Conservation (phyloP, 2,329 filamentous ascomycete genomes). For the Epichloe sylvatica region DNA sequence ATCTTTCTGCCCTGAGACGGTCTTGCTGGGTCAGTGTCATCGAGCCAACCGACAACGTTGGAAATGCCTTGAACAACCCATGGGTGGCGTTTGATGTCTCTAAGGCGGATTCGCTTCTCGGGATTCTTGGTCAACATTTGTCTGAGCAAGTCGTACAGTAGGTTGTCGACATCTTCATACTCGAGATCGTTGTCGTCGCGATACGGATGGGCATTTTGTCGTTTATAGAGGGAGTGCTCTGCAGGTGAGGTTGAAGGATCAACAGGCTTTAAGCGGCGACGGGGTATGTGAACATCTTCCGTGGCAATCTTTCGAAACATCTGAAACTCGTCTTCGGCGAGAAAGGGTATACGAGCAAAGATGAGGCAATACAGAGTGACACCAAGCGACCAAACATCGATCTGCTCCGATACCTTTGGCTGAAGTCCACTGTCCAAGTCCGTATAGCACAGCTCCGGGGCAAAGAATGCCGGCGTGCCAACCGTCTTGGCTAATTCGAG, state of each 20-base stretch:
- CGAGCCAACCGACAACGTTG: slow-evolving; percentile 71
- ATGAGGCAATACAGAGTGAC: slow-evolving; percentile 94
- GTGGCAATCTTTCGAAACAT: slow-evolving; percentile 88
- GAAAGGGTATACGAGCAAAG: slow-evolving; percentile 84
- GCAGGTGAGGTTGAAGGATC: slow-evolving; percentile 44
- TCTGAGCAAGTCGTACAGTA: slow-evolving; percentile 62
- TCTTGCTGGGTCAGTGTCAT: slow-evolving; percentile 76
- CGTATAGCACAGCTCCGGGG: slow-evolving; percentile 87
- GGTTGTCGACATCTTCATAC: slow-evolving; percentile 75
- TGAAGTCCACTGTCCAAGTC: slow-evolving; percentile 55
- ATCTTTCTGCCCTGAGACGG: slow-evolving; percentile 72
- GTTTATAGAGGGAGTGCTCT: slow-evolving; percentile 40
- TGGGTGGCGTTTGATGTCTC: slow-evolving; percentile 84
- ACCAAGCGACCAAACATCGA: slow-evolving; percentile 94
- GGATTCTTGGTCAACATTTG: slow-evolving; percentile 83
- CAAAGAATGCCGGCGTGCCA: slow-evolving; percentile 93
- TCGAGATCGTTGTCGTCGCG: slow-evolving; percentile 63
- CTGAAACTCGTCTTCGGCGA: slow-evolving; percentile 80
- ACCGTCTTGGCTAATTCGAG: slow-evolving; percentile 96
- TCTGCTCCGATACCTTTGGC: slow-evolving; percentile 76
- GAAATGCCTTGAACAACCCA: slow-evolving; percentile 75
- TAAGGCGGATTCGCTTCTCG: slow-evolving; percentile 70
- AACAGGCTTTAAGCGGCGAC: slow-evolving; percentile 64
- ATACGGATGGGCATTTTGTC: slow-evolving; percentile 50
- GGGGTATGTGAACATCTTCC: slow-evolving; percentile 81